Conservation (phyloP, 441 rosid species). For the Corymbia citriodora region DNA sequence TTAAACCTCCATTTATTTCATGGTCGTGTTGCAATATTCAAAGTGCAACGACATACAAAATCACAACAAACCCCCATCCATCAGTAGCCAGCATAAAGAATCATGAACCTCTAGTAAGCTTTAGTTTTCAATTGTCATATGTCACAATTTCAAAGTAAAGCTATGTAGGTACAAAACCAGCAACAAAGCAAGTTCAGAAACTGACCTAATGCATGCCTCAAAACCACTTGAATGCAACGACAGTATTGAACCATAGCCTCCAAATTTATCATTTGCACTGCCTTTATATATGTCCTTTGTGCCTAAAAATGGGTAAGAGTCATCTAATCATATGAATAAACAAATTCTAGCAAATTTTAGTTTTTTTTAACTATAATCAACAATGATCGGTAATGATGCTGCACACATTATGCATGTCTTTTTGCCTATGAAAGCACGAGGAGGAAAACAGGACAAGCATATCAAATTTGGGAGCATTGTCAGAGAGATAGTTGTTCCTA, state of each 20-base stretch:
- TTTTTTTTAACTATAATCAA: too few species aligned
- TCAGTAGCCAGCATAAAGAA: not conserved
- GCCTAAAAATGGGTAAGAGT: too few species aligned
- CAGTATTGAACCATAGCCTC: too few species aligned
- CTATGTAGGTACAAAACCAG: not conserved
- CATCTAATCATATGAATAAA: too few species aligned
- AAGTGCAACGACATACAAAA: not conserved
- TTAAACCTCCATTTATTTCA: not conserved
- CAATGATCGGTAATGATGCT: too few species aligned
- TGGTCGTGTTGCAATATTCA: not conserved
- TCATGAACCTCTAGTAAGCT: not conserved
- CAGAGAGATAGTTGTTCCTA: too few species aligned
- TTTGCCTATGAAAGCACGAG: not conserved
- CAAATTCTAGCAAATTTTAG: too few species aligned
- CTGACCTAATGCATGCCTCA: not conserved
- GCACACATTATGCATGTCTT: not conserved
- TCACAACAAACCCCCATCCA: not conserved
- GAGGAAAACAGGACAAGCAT: not conserved
- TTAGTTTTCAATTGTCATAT: not conserved
- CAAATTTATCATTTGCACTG: too few species aligned
- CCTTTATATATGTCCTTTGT: too few species aligned
- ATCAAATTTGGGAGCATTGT: not conserved
- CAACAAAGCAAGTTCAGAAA: not conserved
- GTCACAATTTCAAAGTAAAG: not conserved
- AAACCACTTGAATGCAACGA: too few species aligned